Conservation (phyloP, 2,329 filamentous ascomycete genomes). For the Fusarium bactridioides region DNA sequence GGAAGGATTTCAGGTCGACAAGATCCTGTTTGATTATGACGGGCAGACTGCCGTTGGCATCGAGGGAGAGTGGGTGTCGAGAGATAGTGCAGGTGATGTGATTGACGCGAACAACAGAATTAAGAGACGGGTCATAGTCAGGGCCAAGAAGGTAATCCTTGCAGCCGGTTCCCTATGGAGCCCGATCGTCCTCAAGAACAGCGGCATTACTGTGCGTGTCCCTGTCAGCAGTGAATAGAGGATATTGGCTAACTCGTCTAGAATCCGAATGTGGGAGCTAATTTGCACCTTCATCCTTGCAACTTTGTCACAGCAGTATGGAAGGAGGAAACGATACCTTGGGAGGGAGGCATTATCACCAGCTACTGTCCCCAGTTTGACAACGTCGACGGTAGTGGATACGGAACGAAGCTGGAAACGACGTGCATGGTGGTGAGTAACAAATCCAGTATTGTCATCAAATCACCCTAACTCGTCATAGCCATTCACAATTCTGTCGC, state of each 20-base stretch:
- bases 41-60: slow-evolving; percentile 73
- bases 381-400: slow-evolving; percentile 79
- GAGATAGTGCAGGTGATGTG: slow-evolving; percentile 68
- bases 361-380: slow-evolving; percentile 79
- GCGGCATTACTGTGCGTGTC: slow-evolving; percentile 71
- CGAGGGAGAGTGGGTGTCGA: slow-evolving; percentile 76
- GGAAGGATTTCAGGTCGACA: slow-evolving; percentile 79
- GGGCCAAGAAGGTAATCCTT: slow-evolving; percentile 82
- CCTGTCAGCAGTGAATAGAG: not conserved
- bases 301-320: slow-evolving; percentile 68
- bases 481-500: slow-evolving; percentile 69
- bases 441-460: not conserved
- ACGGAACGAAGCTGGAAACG: slow-evolving; percentile 84
- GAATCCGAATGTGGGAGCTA: slow-evolving; percentile 82
- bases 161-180: slow-evolving; percentile 79
- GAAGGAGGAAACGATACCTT: slow-evolving; percentile 73
- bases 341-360: slow-evolving; percentile 82
- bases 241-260: slow-evolving; percentile 44
- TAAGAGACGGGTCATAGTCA: slow-evolving; percentile 72
- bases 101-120: slow-evolving; percentile 57
- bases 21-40: slow-evolving; percentile 71
- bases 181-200: slow-evolving; percentile 78
- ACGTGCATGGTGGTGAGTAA: slow-evolving; percentile 71
- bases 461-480: slow-evolving; percentile 46
- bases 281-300: slow-evolving; percentile 84